These are phyloP conservation scores for Aspergillus sp. DNA, from an alignment of 2,329 filamentous ascomycete species.

Conservation along the genomic window DNA sequence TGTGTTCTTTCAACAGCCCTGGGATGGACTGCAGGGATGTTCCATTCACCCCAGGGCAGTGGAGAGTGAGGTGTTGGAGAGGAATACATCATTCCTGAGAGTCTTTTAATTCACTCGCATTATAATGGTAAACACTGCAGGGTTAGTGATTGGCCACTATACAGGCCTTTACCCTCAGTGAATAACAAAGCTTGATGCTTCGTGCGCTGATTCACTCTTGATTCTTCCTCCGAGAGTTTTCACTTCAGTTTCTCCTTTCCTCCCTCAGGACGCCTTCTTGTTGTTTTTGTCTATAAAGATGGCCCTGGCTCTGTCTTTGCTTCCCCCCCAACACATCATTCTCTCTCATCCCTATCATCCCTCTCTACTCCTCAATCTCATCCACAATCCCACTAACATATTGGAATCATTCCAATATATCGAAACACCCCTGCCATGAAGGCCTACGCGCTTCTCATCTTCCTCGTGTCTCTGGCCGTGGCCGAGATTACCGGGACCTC, in stretches of 20 bases:
- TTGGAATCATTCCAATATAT: neutral
- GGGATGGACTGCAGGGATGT: neutral
- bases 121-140: neutral
- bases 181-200: neutral
- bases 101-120: neutral
- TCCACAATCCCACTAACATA: neutral
- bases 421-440: slow-evolving; percentile 4
- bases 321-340: slow-evolving; percentile 2
- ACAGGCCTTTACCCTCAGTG: neutral
- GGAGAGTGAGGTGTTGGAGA: neutral
- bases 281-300: slow-evolving; percentile 3
- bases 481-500: neutral
- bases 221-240: too few relatives aligned
- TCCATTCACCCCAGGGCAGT: neutral
- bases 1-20: neutral
- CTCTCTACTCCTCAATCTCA: neutral
- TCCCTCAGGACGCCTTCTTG: neutral
- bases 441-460: slow-evolving; percentile 1
- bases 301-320: neutral
- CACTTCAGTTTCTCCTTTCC: neutral
- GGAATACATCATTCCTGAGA: neutral
- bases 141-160: neutral
- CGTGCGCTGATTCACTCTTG: neutral
- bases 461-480: slow-evolving; percentile 5
- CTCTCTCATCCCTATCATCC: neutral